Base-by-base conservation (phyloP, 192 early-diverging fungal genomes). In the Helicostylum pulchrum region DNA sequence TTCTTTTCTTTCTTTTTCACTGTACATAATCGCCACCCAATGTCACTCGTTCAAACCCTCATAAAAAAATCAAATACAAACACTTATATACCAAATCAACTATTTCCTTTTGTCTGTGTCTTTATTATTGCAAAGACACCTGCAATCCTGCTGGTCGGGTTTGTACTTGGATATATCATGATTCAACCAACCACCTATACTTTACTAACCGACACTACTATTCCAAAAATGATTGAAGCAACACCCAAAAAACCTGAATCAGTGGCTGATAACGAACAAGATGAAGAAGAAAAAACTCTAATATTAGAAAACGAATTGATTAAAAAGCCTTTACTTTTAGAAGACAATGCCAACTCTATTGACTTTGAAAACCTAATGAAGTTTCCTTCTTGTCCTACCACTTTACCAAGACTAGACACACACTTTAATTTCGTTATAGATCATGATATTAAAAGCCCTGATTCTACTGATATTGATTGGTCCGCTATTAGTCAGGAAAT, bases 371-470 rank as follows among this genome's bases (percentile, higher is more conserved):
- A 32, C 11, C 10, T 30, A 7, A 52, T 52, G 51, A 20, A 26
- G 39, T 57, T 57, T 15, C 55, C 55, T 20, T 23, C 55, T 10
- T 57, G 55, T 20, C 55, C 55, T 43, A 57, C 55, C 4, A 57
- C 55, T 10, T 32, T 57, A 10, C 55, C 55, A 20, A 34, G 19
- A 42, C 11, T 57, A 34, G 39, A 57, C 23, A 57, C 36, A 19
- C 55, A 57, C 12, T 54, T 54, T 34, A 54, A 54, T 7, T 54
- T 32, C 34, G 31, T 54, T 15, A 31, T 32, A 7, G 53, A 54
- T 54, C 53, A 31, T 15, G 32, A 32, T 17, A 31, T 15, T 19
- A 57, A 57, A 8, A 43, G 17, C 2, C 46, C 12, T 48, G 10
- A 42, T 4, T 23, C 55, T 20, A 6, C 53, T 7, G 7, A 21